Evolutionary conservation across 805 yeast genomes (phyloP).

Genomic region (Candida krabiensis): DNA sequence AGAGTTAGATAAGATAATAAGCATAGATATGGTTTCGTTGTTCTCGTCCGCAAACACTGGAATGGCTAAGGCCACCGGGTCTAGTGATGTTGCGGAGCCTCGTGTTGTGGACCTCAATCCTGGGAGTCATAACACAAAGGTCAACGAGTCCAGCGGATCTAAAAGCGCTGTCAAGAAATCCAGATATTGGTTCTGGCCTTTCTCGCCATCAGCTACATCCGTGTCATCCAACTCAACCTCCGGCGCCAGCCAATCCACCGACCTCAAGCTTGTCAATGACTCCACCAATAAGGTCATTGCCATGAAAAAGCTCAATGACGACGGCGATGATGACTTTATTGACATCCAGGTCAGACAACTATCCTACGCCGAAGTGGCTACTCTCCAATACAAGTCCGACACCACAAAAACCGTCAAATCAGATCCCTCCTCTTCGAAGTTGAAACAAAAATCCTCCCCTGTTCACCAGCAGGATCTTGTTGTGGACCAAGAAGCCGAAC

Average conservation of each 20-base stretch:
- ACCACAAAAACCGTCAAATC: neutral
- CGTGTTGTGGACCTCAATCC: neutral
- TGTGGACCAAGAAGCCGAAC: slow-evolving; percentile 31
- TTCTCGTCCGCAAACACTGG: neutral
- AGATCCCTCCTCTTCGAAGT: neutral
- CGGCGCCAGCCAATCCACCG: slow-evolving; percentile 1
- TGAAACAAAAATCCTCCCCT: slow-evolving; percentile 1
- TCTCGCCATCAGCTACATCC: slow-evolving; percentile 2
- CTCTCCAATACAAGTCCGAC: slow-evolving; percentile 25
- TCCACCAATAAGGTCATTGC: slow-evolving; percentile 31
- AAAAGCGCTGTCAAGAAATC: slow-evolving; percentile 9
- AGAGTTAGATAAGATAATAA: too few species aligned
- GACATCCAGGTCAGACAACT: slow-evolving; percentile 46
- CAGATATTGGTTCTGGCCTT: slow-evolving; percentile 23
- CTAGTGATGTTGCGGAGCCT: neutral
- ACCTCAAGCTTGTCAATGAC: slow-evolving; percentile 10
- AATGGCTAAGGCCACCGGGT: too few species aligned
- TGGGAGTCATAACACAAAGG: neutral
- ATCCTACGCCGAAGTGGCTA: slow-evolving; percentile 56
- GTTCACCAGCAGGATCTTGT: slow-evolving; percentile 17
- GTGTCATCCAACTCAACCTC: neutral
- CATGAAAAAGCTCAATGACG: slow-evolving; percentile 28
- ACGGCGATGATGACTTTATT: slow-evolving; percentile 37
- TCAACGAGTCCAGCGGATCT: neutral
- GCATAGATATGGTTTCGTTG: neutral